These are phyloP conservation scores for Allantophomopsis cytisporea DNA, from an alignment of 2,329 filamentous ascomycete genomes.

Conservation along the genomic window DNA sequence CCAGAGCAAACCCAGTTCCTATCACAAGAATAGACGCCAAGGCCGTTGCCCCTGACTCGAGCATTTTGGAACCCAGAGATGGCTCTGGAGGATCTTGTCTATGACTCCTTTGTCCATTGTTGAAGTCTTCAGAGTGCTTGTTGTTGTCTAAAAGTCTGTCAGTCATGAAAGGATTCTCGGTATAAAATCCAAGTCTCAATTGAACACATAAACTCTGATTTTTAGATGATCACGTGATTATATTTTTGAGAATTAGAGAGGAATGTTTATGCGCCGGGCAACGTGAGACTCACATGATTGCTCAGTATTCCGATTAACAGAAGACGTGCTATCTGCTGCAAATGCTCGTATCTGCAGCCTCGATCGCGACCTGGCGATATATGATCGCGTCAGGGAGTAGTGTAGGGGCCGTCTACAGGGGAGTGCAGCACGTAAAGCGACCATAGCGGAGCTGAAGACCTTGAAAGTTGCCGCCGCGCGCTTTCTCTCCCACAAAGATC, in stretches of 20 bases:
- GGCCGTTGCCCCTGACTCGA: conserved; percentile 62
- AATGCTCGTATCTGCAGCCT: too few species aligned
- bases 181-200: background rate
- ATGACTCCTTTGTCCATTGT: conserved; percentile 1
- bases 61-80: conserved; percentile 38
- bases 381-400: too few species aligned
- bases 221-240: background rate
- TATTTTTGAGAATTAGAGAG: background rate
- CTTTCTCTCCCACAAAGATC: too few species aligned
- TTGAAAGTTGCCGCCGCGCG: too few species aligned
- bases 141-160: background rate
- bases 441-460: too few species aligned
- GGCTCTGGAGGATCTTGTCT: conserved; percentile 7
- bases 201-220: background rate
- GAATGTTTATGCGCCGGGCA: background rate
- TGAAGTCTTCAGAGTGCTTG: background rate
- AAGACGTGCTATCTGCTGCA: too few species aligned
- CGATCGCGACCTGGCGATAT: too few species aligned
- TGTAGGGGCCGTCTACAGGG: too few species aligned
- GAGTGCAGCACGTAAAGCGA: too few species aligned
- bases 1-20: conserved; percentile 47
- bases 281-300: too few species aligned
- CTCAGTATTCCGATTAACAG: too few species aligned
- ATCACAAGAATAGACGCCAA: conserved; percentile 62
- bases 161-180: background rate